Evolutionary conservation across 495 filamentous ascomycete species (phyloP), one percentile per base, ranked within the genome.

Genomic region (Lophiostoma macrostomum): DNA sequence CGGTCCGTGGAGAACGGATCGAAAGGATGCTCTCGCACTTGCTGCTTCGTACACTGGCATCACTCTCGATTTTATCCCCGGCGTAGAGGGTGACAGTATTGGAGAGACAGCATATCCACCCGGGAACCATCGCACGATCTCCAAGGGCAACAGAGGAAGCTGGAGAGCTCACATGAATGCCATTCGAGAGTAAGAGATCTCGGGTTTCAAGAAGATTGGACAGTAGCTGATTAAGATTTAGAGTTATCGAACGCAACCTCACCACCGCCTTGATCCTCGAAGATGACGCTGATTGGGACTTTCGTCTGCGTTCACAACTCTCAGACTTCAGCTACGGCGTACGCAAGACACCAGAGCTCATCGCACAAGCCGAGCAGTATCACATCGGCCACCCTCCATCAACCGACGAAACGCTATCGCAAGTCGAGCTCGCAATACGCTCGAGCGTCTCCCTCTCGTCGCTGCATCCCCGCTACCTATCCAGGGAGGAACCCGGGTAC

Each of bases 401-500:
- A 10, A 2, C 35, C 31, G 36, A 41, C 11, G 25, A 42, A 18
- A 27, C 5, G 23, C 20, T 23, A 3, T 25, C 40, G 12, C 4
- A 24, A 8, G 14, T 24, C 4, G 53, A 42, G 5, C 47, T 52
- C 53, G 53, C 50, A 31, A 39, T 38, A 13, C 36, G 32, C 1
- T 53, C 60, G 12, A 27, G 54, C 5, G 23, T 62, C 23, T 14
- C 53, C 13, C 36, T 58, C 29, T 25, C 30, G 0, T 31, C 49
- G 5, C 18, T 30, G 27, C 18, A 22, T 8, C 5, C 16, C 13
- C 28, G 12, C 40, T 30, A 4, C 37, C 25, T 27, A 13, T 28
- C 25, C 24, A 37, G 14, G 20, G 13, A 14, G 5, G 25, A 43
- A 3, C 77, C 79, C 1, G n/a, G n/a, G n/a, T 84, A 83, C 50